phyloP scores from a whole-genome alignment of 768 basidiomycete species.

The Gautieria morchelliformis region DNA sequence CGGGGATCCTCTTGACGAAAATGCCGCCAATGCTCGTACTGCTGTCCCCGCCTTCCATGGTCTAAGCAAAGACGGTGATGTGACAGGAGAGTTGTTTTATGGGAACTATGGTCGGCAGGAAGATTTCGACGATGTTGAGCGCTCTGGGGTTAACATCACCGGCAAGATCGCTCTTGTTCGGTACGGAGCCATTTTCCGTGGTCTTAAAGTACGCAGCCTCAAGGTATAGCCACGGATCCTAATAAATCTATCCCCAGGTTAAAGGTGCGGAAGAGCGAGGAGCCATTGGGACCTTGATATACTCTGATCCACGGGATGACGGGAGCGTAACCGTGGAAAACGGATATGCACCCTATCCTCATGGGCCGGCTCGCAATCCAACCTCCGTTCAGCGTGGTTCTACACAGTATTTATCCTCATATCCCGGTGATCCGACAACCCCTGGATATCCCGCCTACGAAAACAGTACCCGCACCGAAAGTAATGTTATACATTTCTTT shows the following conservation, averaged over 20 bases:
- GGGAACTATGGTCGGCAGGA: constrained; percentile 73
- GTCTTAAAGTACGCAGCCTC: constrained; percentile 55
- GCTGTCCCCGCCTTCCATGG: constrained; percentile 83
- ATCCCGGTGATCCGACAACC: constrained; percentile 76
- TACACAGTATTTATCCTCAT: constrained; percentile 58
- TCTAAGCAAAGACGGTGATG: constrained; percentile 67
- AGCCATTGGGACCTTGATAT: constrained; percentile 70
- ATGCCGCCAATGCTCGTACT: constrained; percentile 56
- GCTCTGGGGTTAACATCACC: constrained; percentile 56
- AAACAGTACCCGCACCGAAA: constrained; percentile 54
- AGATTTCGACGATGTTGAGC: constrained; percentile 56
- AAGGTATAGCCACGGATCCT: not conserved
- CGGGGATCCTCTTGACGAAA: constrained; percentile 65
- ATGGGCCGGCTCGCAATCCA: constrained; percentile 82
- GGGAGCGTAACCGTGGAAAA: constrained; percentile 68
- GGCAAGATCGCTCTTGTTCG: constrained; percentile 73
- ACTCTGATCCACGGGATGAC: constrained; percentile 80
- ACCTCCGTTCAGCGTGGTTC: constrained; percentile 79
- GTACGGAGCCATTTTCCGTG: constrained; percentile 72
- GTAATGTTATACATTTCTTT: not conserved
- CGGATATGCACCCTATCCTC: constrained; percentile 69
- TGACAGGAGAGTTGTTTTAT: constrained; percentile 59
- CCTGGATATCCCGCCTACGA: constrained; percentile 83
- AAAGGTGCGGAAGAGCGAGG: constrained; percentile 79
- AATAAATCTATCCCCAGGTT: constrained; percentile 33